phyloP scores from a whole-genome alignment of 75 land plant genomes.

The Picea sitchensis region DNA sequence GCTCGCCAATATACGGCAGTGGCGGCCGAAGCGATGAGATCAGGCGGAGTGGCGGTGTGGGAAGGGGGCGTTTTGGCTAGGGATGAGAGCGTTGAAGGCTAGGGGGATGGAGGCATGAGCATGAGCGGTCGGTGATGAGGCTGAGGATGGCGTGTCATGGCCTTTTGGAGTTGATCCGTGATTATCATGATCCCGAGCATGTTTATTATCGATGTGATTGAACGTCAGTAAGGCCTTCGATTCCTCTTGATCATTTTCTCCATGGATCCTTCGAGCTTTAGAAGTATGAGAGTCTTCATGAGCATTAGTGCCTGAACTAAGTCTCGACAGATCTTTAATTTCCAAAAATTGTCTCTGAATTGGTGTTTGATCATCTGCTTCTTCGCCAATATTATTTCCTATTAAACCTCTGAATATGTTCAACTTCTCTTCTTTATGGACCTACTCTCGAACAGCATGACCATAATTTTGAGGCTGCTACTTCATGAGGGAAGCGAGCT shows the following conservation, averaged over 20 bases:
- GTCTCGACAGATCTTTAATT: background rate
- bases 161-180: background rate
- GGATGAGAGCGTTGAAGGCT: no score
- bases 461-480: background rate
- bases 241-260: background rate
- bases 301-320: background rate
- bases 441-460: background rate
- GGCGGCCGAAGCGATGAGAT: no score
- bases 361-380: background rate
- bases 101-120: no score
- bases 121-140: no score
- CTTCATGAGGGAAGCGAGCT: background rate
- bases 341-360: background rate
- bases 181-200: background rate
- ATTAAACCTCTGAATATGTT: background rate
- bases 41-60: no score
- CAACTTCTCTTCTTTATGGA: slow-evolving; percentile 1
- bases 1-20: no score
- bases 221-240: background rate
- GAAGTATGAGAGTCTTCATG: slow-evolving; percentile 5
- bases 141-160: no score
- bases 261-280: background rate
- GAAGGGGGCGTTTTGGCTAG: no score
- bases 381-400: background rate
- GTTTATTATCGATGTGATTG: slow-evolving; percentile 1